Evolutionary conservation across 2,329 filamentous ascomycete species (phyloP), one percentile per base, ranked within the genome.

Genomic region (Aspergillus sp.): DNA sequence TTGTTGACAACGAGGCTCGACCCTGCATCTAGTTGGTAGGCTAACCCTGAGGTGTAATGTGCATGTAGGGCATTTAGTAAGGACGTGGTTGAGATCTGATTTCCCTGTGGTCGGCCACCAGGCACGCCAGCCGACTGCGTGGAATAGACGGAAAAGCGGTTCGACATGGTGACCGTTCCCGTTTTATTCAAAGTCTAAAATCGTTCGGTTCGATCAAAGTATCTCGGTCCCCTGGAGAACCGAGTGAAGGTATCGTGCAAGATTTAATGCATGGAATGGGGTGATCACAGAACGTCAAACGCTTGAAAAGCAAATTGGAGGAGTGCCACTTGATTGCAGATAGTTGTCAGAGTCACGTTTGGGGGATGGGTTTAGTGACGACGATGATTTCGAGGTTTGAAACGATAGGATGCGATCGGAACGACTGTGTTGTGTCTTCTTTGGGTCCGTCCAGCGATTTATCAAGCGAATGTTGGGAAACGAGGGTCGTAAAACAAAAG

Each of bases 1-100:
- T 92, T 97, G 78, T 98, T 98, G 64, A 98, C 91, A 0, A 95
- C 93, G 40, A 98, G 75, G 73, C 91, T 96, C 37, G 93, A 95
- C 65, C 91, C 91, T 48, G 92, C 88, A 75, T 99, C 95, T 46
- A 99, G 84, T 61, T 84, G 83, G 73, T 96, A 95, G n/a, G 93
- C 86, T 69, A 91, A 86, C 31, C 87, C 87, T 3, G 90, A 86
- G 48, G 90, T 84, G 75, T 96, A 98, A 70, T 90, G 89, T 66
- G 91, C 92, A 77, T 99, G 95, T 46, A 97, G 84, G 56, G 91
- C 86, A 77, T 98, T 98, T 56, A 99, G 84, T 47, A 98, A 84
- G 0, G 92, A 96, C 2, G 93, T 96, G 2, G 93, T 96, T 6
- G 93, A 96, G 55, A 97, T 88, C 72, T 96, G 92, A 46, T 88